A percentile compares a stretch with the other conserved stretches of the same genome.
These are phyloP conservation scores for Schwanniomyces sp. DNA, from an alignment of 805 yeast genomes.

Conservation along the genomic window DNA sequence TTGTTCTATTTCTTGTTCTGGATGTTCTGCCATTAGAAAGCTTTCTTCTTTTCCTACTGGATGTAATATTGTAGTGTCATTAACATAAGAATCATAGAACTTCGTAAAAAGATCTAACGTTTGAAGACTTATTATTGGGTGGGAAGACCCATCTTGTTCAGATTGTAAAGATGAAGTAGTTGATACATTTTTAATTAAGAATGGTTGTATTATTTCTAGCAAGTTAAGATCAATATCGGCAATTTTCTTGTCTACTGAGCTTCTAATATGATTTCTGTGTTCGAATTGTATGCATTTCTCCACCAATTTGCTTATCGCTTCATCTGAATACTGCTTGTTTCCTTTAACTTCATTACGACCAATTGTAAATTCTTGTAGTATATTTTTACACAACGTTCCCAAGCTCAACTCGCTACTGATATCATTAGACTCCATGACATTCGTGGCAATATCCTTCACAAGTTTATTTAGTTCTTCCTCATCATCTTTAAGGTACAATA, in stretches of 20 bases:
- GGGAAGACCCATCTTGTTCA: background rate
- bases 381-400: slow-evolving; percentile 3
- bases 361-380: slow-evolving; percentile 8
- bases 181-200: slow-evolving; percentile 2
- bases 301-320: slow-evolving; percentile 6
- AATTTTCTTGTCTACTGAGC: background rate
- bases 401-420: background rate
- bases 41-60: background rate
- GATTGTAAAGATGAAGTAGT: background rate
- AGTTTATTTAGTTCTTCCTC: slow-evolving; percentile 7
- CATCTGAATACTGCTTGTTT: slow-evolving; percentile 9
- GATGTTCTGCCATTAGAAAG: too few species aligned
- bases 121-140: background rate
- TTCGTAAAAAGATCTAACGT: slow-evolving; percentile 9
- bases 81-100: slow-evolving; percentile 11
- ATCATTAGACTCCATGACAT: slow-evolving; percentile 1
- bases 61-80: slow-evolving; percentile 9
- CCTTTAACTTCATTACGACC: slow-evolving; percentile 10
- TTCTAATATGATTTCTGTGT: background rate
- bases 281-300: background rate
- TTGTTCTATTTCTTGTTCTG: background rate
- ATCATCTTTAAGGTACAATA: slow-evolving; percentile 3
- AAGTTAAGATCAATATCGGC: slow-evolving; percentile 5
- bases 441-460: slow-evolving; percentile 3
- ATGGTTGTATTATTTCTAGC: slow-evolving; percentile 8